A percentile compares a stretch with the other conserved stretches of the same genome.
phyloP scores from a whole-genome alignment of 305 asterid genomes.

The Solanum chacoense region DNA sequence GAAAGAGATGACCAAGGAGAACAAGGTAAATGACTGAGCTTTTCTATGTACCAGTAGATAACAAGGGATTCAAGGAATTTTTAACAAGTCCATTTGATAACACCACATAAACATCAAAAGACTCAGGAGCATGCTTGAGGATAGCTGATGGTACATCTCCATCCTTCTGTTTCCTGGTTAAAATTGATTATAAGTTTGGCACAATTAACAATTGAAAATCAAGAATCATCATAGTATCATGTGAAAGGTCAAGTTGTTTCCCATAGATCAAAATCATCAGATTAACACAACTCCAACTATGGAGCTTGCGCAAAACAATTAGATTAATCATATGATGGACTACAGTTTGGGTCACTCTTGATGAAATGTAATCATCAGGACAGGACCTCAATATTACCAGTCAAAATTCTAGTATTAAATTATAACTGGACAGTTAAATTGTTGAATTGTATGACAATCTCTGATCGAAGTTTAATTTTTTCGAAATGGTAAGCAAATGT shows the following conservation, averaged over 20 bases:
- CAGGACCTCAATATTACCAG: background rate
- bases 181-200: background rate
- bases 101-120: conserved; percentile 49
- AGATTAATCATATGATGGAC: background rate
- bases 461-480: background rate
- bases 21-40: background rate
- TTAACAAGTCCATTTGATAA: conserved; percentile 31
- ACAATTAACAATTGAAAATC: background rate
- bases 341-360: background rate
- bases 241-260: background rate
- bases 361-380: background rate
- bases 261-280: background rate
- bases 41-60: background rate
- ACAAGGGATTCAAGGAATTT: background rate
- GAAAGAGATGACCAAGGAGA: conserved; percentile 21
- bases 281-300: background rate
- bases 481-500: background rate
- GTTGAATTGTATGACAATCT: background rate
- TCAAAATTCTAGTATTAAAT: background rate
- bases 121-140: conserved; percentile 51
- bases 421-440: background rate
- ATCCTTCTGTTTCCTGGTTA: conserved; percentile 41
- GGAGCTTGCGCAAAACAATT: background rate
- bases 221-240: background rate
- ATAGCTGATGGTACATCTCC: conserved; percentile 54